Base-by-base conservation (phyloP, 2,329 filamentous ascomycete species). In the Clonostachys chloroleuca region DNA sequence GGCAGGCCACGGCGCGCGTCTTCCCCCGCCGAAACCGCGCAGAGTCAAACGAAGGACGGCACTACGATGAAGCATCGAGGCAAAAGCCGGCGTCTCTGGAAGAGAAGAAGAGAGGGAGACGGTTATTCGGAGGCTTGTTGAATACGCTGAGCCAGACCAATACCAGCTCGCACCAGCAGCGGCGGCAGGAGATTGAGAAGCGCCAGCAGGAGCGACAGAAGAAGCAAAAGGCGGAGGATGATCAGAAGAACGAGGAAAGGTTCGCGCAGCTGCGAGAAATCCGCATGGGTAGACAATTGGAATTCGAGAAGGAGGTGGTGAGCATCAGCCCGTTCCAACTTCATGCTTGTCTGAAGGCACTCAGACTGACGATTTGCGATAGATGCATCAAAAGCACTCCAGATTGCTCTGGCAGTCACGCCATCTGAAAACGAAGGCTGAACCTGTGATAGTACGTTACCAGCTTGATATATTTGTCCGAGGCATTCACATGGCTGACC, bases 101-200 rank as follows among this genome's bases (percentile, higher is more conserved):
- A 58, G 92, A 97, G 62, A 89, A 85, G 65, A 90, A 88, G 62
- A 86, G 92, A 36, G 88, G 89, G 18, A 86, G 88, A 65, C 81
- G 92, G 46, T 75, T 97, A 51, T 96, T 96, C 61, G 92, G 92
- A 51, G 88, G 86, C 35, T 70, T 95, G 48, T 73, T 94, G 50
- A 88, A 78, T 63, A 89, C 87, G 36, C 76, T 95, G 50, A 90
- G 86, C 65, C 87, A 92, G 68, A 84, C 79, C 57, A 78, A 77
- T 60, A 79, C 74, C 55, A 75, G 62, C 70, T 75, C 70, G 54
- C 80, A 75, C 72, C 83, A 86, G 67, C 86, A 80, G 67, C 83
- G 81, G 57, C 84, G 88, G 48, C 80, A 79, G 51, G 91, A 92
- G 63, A 91, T 92, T 63, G 91, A 94, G 70, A 85, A 82, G 66